Conservation (phyloP, 2,329 filamentous ascomycete genomes). For the Chalara sp. region DNA sequence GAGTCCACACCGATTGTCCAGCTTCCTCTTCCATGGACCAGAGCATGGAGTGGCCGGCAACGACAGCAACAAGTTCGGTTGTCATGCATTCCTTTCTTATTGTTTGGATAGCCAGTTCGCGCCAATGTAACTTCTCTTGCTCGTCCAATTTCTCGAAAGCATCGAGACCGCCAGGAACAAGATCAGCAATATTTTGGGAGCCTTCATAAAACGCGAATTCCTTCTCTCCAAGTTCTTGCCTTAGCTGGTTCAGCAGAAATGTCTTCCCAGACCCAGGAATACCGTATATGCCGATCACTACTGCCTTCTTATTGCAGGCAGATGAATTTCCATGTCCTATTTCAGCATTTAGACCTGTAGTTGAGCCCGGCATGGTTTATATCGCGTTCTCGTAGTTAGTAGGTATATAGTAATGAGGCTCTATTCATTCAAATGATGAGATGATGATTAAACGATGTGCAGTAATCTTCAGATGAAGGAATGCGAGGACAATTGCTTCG, state of each 20-base stretch:
- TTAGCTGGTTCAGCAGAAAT: conserved; percentile 35
- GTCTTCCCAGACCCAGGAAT: conserved; percentile 48
- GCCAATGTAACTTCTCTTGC: conserved; percentile 31
- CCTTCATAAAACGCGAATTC: conserved; percentile 46
- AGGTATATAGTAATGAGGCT: no score
- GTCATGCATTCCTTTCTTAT: conserved; percentile 33
- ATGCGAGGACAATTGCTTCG: no score
- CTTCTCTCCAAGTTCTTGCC: conserved; percentile 25
- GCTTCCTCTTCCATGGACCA: conserved; percentile 34
- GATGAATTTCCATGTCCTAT: conserved; percentile 1
- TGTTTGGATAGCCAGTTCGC: conserved; percentile 37
- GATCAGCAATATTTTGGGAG: conserved; percentile 36
- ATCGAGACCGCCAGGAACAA: conserved; percentile 39
- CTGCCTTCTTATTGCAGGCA: conserved; percentile 24
- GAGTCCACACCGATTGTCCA: conserved; percentile 33
- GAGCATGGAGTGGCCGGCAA: conserved; percentile 51
- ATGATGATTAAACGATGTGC: no score
- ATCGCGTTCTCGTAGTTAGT: conserved; percentile 8
- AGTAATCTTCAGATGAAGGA: no score
- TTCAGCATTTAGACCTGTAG: not conserved
- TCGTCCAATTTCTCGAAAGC: conserved; percentile 37
- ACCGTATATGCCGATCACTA: conserved; percentile 47
- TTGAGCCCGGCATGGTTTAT: conserved; percentile 9
- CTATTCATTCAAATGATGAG: no score
- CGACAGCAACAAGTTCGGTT: conserved; percentile 34